Conservation (phyloP, 495 filamentous ascomycete species). For the Ascodesmis nigricans region DNA sequence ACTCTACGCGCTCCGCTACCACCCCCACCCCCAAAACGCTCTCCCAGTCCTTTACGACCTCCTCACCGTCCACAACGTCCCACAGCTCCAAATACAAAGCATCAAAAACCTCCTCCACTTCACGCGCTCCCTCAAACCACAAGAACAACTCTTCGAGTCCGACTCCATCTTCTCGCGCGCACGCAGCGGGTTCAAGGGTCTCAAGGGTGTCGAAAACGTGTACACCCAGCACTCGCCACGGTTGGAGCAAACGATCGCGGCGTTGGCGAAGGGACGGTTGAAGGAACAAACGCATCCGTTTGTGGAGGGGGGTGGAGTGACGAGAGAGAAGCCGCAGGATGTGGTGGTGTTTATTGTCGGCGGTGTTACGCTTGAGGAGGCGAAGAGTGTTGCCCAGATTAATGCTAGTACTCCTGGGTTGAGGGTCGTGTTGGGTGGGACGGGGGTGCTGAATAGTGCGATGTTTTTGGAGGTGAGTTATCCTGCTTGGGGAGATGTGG, state of each 20-base stretch:
- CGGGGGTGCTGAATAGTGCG: slow-evolving; percentile 60
- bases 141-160: slow-evolving; percentile 63
- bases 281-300: slow-evolving; percentile 76
- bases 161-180: slow-evolving; percentile 80
- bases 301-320: slow-evolving; percentile 62
- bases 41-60: slow-evolving; percentile 68
- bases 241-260: slow-evolving; percentile 67
- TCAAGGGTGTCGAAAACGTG: slow-evolving; percentile 95
- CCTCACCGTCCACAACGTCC: slow-evolving; percentile 33
- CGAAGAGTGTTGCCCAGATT: slow-evolving; percentile 75
- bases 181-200: slow-evolving; percentile 70
- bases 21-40: slow-evolving; percentile 57
- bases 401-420: slow-evolving; percentile 81
- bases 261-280: slow-evolving; percentile 74
- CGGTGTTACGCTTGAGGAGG: slow-evolving; percentile 86
- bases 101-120: slow-evolving; percentile 17
- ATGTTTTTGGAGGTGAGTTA: slow-evolving; percentile 47
- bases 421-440: slow-evolving; percentile 69
- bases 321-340: slow-evolving; percentile 86
- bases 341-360: slow-evolving; percentile 86
- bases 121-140: slow-evolving; percentile 13
- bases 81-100: slow-evolving; percentile 26
- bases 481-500: not conserved
- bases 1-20: slow-evolving; percentile 79
- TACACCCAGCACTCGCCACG: slow-evolving; percentile 93